A percentile compares a stretch with the other conserved stretches of the same genome.
These are phyloP conservation scores for Magnaporthiopsis incrustans DNA, from an alignment of 2,329 filamentous ascomycete genomes.

Conservation along the genomic window DNA sequence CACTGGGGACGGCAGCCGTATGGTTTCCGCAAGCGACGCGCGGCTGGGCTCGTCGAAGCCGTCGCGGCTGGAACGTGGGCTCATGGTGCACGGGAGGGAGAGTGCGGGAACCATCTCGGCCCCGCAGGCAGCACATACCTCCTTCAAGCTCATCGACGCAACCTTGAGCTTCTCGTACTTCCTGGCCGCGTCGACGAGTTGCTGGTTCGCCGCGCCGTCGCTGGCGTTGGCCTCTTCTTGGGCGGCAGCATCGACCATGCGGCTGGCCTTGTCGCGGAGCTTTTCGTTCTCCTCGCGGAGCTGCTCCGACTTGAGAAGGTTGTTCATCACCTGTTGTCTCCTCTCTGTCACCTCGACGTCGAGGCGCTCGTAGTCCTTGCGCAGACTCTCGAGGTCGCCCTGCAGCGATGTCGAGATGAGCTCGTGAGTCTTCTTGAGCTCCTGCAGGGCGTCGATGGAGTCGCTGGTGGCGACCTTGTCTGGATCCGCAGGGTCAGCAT, in stretches of 20 bases:
- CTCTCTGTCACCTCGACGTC: slow-evolving; percentile 46
- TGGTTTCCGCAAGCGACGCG: background rate
- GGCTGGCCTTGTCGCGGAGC: slow-evolving; percentile 40
- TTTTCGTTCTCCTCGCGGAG: slow-evolving; percentile 29
- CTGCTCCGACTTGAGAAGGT: slow-evolving; percentile 45
- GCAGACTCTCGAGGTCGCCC: slow-evolving; percentile 47
- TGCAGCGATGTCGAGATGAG: slow-evolving; percentile 51
- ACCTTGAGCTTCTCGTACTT: slow-evolving; percentile 51
- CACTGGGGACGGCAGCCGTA: background rate
- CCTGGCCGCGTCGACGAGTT: slow-evolving; percentile 24
- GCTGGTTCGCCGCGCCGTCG: slow-evolving; percentile 31
- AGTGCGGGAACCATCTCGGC: too few species aligned
- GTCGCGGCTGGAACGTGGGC: background rate
- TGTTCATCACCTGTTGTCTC: slow-evolving; percentile 50
- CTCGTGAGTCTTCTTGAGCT: slow-evolving; percentile 51
- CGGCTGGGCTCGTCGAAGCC: background rate
- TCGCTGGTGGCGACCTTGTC: slow-evolving; percentile 36
- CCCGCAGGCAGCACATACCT: slow-evolving; percentile 30
- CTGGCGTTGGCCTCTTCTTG: slow-evolving; percentile 19
- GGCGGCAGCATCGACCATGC: slow-evolving; percentile 20
- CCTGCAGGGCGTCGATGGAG: slow-evolving; percentile 45
- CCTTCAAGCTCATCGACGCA: slow-evolving; percentile 46
- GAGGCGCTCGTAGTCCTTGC: slow-evolving; percentile 40
- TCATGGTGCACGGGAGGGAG: background rate
- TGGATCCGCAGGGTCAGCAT: slow-evolving; percentile 12